phyloP scores from a whole-genome alignment of 2,329 filamentous ascomycete genomes.

The Tolypocladium amazonense region DNA sequence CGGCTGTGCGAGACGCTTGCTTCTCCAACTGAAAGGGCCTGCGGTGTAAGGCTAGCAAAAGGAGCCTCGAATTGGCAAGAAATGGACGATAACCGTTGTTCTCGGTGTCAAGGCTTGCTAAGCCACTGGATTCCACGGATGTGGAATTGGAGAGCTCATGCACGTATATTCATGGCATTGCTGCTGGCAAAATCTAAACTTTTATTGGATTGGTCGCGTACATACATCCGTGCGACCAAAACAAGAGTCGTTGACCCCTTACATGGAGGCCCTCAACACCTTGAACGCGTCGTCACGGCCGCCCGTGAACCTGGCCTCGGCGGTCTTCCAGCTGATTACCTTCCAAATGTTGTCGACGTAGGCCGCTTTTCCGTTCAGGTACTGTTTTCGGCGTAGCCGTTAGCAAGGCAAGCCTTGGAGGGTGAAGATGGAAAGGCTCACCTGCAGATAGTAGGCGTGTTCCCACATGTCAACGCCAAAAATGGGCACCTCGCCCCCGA shows the following conservation, averaged over 20 bases:
- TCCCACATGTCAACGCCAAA: constrained; percentile 88
- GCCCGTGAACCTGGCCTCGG: constrained; percentile 50
- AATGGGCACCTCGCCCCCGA: constrained; percentile 53
- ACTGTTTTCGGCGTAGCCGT: constrained; percentile 36
- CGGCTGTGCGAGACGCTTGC: not conserved
- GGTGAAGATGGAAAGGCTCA: constrained; percentile 17
- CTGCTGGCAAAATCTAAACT: not conserved
- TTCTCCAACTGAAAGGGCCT: not conserved
- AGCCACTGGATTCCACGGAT: not conserved
- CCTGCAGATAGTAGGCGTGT: constrained; percentile 82
- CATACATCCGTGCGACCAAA: not conserved
- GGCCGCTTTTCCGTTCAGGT: constrained; percentile 63
- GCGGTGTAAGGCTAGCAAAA: not conserved
- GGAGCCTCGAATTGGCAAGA: not conserved
- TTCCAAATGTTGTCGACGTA: constrained; percentile 72
- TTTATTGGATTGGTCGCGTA: not conserved
- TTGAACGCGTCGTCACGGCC: constrained; percentile 34
- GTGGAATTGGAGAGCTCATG: not conserved
- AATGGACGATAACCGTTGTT: not conserved
- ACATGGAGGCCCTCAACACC: constrained; percentile 31
- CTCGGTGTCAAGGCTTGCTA: not conserved
- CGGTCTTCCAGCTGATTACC: constrained; percentile 67
- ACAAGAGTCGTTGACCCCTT: not conserved
- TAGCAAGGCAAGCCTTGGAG: not conserved
- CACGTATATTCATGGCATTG: not conserved